phyloP scores from a whole-genome alignment of 2,329 filamentous ascomycete species.

The Davidsoniella neocaledoniae region DNA sequence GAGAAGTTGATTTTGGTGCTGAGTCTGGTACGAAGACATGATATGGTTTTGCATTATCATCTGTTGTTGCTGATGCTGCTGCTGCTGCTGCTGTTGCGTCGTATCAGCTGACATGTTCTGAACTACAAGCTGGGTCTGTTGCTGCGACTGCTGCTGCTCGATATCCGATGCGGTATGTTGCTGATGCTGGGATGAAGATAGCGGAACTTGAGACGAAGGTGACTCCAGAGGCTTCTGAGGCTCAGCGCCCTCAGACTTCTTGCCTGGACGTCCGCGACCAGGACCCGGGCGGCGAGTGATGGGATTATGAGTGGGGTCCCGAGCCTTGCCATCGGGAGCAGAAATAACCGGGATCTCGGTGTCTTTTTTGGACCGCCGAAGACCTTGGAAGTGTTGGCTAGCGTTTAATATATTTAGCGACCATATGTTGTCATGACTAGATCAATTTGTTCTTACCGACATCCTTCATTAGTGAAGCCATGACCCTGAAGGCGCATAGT shows the following conservation, averaged over 20 bases:
- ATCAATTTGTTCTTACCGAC: constrained; percentile 31
- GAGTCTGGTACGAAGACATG: neutral
- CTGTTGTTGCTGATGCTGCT: constrained; percentile 11
- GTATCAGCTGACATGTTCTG: neutral
- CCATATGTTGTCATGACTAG: neutral
- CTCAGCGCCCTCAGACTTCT: constrained; percentile 25
- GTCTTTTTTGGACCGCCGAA: constrained; percentile 38
- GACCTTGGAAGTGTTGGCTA: constrained; percentile 45
- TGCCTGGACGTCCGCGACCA: constrained; percentile 32
- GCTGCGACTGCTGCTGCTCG: constrained; percentile 12
- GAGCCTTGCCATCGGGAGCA: neutral
- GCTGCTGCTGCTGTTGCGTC: neutral
- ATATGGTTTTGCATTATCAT: constrained; percentile 9
- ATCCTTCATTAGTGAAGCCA: constrained; percentile 48
- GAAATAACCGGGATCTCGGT: constrained; percentile 20
- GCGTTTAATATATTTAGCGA: neutral
- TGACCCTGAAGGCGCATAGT: constrained; percentile 43
- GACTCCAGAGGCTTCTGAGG: constrained; percentile 6
- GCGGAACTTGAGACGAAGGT: constrained; percentile 2
- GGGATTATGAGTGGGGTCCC: constrained; percentile 37
- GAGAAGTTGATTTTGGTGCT: constrained; percentile 4
- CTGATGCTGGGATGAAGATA: neutral
- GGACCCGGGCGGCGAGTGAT: constrained; percentile 44
- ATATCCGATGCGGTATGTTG: neutral
- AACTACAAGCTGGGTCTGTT: constrained; percentile 6